Conservation (phyloP, 495 filamentous ascomycete genomes). For the Penicillium ochrochloron region DNA sequence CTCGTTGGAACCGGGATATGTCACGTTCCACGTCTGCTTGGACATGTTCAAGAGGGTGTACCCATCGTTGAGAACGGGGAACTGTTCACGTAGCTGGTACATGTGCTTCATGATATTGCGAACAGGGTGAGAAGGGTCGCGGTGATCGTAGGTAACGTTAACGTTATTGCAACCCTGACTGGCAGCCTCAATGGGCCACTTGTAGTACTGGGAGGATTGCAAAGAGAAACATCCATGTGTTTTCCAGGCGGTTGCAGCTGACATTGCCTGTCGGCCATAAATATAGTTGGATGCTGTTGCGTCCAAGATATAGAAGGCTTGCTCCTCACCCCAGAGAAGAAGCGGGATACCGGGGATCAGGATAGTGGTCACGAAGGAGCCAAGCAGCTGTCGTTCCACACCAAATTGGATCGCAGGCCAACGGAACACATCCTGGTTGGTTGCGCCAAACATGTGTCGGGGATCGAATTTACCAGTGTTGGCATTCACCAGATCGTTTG, state of each 20-base stretch:
- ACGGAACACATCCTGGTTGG: constrained; percentile 76
- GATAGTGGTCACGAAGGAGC: constrained; percentile 64
- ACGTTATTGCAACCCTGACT: constrained; percentile 61
- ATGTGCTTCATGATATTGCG: constrained; percentile 70
- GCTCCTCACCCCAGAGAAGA: constrained; percentile 73
- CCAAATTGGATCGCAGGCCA: constrained; percentile 71
- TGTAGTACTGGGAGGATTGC: constrained; percentile 58
- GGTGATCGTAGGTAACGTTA: constrained; percentile 63
- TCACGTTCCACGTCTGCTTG: constrained; percentile 55
- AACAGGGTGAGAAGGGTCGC: constrained; percentile 69
- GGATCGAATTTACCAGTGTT: constrained; percentile 71
- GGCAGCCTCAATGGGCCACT: constrained; percentile 61
- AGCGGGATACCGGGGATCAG: constrained; percentile 69
- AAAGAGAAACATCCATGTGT: constrained; percentile 69
- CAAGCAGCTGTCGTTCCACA: constrained; percentile 63
- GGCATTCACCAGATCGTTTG: constrained; percentile 67
- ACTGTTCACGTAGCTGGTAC: constrained; percentile 62
- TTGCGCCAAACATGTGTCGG: constrained; percentile 69
- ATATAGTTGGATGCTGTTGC: constrained; percentile 72
- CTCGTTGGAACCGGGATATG: constrained; percentile 56
- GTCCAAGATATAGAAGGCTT: constrained; percentile 69
- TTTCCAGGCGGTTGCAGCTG: constrained; percentile 67
- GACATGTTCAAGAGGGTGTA: constrained; percentile 59
- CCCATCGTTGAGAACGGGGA: constrained; percentile 68
- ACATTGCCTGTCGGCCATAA: constrained; percentile 70